phyloP scores from a whole-genome alignment of 106 monocot genomes.

The Dioscorea dumetorum region DNA sequence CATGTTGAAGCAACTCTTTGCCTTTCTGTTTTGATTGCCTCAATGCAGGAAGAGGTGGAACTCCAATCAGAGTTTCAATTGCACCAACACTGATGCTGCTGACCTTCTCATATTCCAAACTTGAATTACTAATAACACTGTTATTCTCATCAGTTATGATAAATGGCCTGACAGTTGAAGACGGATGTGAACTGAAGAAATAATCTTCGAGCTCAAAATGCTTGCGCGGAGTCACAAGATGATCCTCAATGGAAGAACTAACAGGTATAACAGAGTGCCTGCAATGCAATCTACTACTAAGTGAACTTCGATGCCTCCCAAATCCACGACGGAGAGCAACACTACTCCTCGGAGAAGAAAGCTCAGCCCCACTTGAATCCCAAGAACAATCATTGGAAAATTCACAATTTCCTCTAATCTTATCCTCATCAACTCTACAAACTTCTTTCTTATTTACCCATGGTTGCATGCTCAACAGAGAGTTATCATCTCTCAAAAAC shows the following conservation, averaged over 20 bases:
- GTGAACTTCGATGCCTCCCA: slow-evolving; percentile 25
- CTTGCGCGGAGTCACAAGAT: slow-evolving; percentile 40
- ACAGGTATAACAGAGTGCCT: slow-evolving; percentile 34
- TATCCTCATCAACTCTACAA: slow-evolving; percentile 4
- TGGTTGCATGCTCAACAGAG: slow-evolving; percentile 42
- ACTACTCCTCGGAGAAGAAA: slow-evolving; percentile 18
- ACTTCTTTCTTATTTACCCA: slow-evolving; percentile 37
- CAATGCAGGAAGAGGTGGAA: slow-evolving; percentile 14
- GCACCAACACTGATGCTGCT: background rate
- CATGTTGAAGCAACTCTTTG: background rate
- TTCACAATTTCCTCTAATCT: slow-evolving; percentile 1
- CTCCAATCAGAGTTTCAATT: slow-evolving; percentile 9
- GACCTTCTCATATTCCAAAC: slow-evolving; percentile 1
- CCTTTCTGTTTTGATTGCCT: slow-evolving; percentile 28
- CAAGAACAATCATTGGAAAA: background rate
- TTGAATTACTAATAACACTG: slow-evolving; percentile 39
- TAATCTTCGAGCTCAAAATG: slow-evolving; percentile 45
- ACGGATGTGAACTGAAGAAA: slow-evolving; percentile 26
- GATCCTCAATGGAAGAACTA: slow-evolving; percentile 24
- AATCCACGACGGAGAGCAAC: slow-evolving; percentile 10
- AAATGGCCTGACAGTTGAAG: slow-evolving; percentile 27
- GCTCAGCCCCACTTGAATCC: slow-evolving; percentile 5
- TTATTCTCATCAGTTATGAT: slow-evolving; percentile 31
- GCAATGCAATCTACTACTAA: slow-evolving; percentile 24
- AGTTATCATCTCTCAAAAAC: slow-evolving; percentile 21